phyloP scores from a whole-genome alignment of 768 basidiomycete species.

The Kwoniella bestiolae region DNA sequence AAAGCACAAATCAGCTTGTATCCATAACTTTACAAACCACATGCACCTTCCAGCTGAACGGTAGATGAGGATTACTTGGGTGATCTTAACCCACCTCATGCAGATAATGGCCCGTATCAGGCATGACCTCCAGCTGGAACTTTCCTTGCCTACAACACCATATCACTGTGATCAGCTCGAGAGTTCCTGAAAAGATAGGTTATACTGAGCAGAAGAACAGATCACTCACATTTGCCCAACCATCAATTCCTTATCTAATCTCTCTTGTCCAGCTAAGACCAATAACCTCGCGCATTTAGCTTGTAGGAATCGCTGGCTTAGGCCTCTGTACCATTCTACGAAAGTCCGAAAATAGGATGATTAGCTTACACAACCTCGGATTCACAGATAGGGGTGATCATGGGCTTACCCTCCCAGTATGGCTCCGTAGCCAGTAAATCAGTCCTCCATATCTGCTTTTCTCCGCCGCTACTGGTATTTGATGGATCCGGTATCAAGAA shows the following conservation, averaged over 20 bases:
- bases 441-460: constrained; percentile 75
- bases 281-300: constrained; percentile 81
- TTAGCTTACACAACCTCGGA: background rate
- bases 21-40: too few relatives aligned
- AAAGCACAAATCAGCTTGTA: too few relatives aligned
- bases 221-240: constrained; percentile 87
- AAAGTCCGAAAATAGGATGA: background rate
- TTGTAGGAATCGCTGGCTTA: constrained; percentile 78
- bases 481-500: constrained; percentile 63
- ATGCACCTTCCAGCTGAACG: too few relatives aligned
- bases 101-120: constrained; percentile 87
- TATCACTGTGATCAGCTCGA: background rate
- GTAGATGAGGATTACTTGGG: too few relatives aligned
- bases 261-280: constrained; percentile 88
- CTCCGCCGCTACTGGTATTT: constrained; percentile 40
- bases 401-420: constrained; percentile 76
- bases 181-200: too few relatives aligned
- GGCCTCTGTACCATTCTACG: constrained; percentile 85
- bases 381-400: constrained; percentile 38
- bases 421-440: constrained; percentile 80
- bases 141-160: constrained; percentile 63
- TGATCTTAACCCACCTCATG: constrained; percentile 94
- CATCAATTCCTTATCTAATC: constrained; percentile 90
- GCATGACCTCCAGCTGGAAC: constrained; percentile 88
- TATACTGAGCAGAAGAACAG: background rate